phyloP scores from a whole-genome alignment of 2,329 filamentous ascomycete species.

The Beauveria rudraprayagi region DNA sequence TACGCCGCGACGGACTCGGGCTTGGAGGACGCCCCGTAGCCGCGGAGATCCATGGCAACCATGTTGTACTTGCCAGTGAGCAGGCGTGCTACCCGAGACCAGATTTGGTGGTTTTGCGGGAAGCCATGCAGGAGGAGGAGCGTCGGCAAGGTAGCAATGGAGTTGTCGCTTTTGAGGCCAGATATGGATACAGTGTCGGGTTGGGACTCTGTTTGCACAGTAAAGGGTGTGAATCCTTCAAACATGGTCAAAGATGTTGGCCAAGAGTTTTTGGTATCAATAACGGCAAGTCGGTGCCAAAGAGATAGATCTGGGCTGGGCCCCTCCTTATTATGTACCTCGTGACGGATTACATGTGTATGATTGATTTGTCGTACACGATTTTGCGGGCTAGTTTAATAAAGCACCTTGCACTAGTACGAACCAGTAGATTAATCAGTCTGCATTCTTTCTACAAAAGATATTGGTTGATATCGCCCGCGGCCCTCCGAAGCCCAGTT shows the following conservation, averaged over 20 bases:
- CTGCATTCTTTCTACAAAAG: too few relatives aligned
- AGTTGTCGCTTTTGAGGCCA: slow-evolving; percentile 30
- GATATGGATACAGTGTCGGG: slow-evolving; percentile 32
- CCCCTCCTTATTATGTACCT: too few relatives aligned
- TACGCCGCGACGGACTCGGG: slow-evolving; percentile 29
- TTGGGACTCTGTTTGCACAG: slow-evolving; percentile 26
- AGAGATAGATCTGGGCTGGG: too few relatives aligned
- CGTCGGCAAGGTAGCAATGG: slow-evolving; percentile 22
- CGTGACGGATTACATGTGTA: too few relatives aligned
- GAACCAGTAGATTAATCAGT: too few relatives aligned
- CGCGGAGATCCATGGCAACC: slow-evolving; percentile 40
- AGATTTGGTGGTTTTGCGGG: slow-evolving; percentile 44
- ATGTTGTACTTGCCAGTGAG: slow-evolving; percentile 33
- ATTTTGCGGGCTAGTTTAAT: too few relatives aligned
- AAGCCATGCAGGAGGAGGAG: slow-evolving; percentile 45
- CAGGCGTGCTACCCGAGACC: slow-evolving; percentile 36
- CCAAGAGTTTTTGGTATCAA: not conserved
- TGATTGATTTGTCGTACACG: too few relatives aligned
- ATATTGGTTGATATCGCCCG: not conserved
- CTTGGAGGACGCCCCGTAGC: slow-evolving; percentile 44
- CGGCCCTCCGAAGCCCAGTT: too few relatives aligned
- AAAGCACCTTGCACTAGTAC: too few relatives aligned
- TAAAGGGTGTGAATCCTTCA: slow-evolving; percentile 29
- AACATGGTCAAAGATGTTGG: slow-evolving; percentile 26
- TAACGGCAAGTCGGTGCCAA: not conserved